These are phyloP conservation scores for Chlorella sp. DNA, from an alignment of 139 green algal species.

Conservation along the genomic window DNA sequence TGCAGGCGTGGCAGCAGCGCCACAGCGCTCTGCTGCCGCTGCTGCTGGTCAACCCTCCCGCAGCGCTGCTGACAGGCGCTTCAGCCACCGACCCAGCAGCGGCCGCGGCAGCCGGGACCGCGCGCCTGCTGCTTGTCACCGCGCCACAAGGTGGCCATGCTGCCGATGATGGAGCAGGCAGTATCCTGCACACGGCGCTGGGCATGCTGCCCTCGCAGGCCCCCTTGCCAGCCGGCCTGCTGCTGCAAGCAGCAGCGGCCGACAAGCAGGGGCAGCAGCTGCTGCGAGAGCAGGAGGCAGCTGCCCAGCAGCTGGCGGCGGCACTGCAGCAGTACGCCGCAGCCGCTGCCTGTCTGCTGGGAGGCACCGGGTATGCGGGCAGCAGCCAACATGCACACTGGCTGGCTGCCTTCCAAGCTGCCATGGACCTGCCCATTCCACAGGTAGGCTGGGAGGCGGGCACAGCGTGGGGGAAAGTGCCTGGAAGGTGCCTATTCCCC, in stretches of 20 bases:
- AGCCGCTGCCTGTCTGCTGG: conserved; percentile 32
- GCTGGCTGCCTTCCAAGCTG: conserved; percentile 38
- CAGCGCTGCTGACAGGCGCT: background rate
- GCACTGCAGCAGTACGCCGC: conserved; percentile 48
- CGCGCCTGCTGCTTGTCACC: background rate
- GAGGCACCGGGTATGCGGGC: conserved; percentile 21
- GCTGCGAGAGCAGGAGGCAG: conserved; percentile 26
- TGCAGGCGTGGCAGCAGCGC: conserved; percentile 31
- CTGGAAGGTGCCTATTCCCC: background rate
- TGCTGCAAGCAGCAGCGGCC: conserved; percentile 4
- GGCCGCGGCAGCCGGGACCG: background rate
- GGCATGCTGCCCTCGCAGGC: conserved; percentile 13
- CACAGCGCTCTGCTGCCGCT: conserved; percentile 20
- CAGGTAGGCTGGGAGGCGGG: conserved; percentile 13
- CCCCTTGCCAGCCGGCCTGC: conserved; percentile 30
- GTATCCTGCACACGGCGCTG: conserved; percentile 17
- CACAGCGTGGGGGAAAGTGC: background rate
- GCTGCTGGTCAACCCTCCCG: conserved; percentile 12
- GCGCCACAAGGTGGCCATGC: background rate
- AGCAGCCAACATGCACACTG: conserved; percentile 44
- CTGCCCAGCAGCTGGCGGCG: background rate
- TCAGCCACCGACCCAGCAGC: background rate
- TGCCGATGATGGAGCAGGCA: background rate
- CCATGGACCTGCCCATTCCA: conserved; percentile 21
- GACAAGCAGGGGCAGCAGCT: conserved; percentile 32